Percentiles rank a stretch among this genome's conserved stretches.
phyloP scores from a whole-genome alignment of 352 stramenopile species.

The Phytophthora cactorum region DNA sequence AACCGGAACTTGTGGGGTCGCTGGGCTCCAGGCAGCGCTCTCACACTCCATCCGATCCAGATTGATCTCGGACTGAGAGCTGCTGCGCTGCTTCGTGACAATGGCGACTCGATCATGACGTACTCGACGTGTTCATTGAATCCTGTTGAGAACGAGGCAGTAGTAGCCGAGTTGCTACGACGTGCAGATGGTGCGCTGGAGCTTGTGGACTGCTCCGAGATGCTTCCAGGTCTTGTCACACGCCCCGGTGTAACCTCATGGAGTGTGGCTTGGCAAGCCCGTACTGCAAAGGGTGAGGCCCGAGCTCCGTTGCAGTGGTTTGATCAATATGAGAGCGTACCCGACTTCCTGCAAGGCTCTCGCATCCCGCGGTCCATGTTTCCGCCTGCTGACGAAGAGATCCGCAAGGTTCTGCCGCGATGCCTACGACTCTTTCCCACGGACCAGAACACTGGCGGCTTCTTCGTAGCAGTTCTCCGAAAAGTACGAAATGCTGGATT shows the following conservation, averaged over 20 bases:
- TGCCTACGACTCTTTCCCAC: conserved; percentile 95
- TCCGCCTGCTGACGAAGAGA: conserved; percentile 76
- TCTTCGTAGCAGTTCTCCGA: conserved; percentile 96
- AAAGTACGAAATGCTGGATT: conserved; percentile 57
- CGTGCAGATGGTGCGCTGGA: conserved; percentile 85
- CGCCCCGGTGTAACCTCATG: conserved; percentile 63
- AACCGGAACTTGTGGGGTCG: conserved; percentile 92
- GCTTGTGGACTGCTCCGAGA: conserved; percentile 78
- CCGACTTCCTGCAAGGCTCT: conserved; percentile 59
- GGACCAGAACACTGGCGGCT: conserved; percentile 97
- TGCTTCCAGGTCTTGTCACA: conserved; percentile 56
- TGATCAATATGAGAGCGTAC: conserved; percentile 56
- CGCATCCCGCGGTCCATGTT: conserved; percentile 86
- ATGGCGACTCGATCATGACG: conserved; percentile 90
- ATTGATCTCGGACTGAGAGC: conserved; percentile 92
- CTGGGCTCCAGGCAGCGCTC: conserved; percentile 87
- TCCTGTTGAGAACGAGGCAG: conserved; percentile 98
- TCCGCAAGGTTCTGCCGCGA: conserved; percentile 23
- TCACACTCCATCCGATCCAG: conserved; percentile 94
- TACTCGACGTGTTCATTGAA: conserved; percentile 98
- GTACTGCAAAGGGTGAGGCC: conserved; percentile 33
- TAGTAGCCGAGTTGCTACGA: conserved; percentile 93
- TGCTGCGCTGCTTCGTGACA: conserved; percentile 79
- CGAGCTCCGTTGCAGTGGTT: conserved; percentile 59
- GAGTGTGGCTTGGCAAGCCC: conserved; percentile 72